Conservation (phyloP, 2,329 filamentous ascomycete species). For the Xylaria sp. region DNA sequence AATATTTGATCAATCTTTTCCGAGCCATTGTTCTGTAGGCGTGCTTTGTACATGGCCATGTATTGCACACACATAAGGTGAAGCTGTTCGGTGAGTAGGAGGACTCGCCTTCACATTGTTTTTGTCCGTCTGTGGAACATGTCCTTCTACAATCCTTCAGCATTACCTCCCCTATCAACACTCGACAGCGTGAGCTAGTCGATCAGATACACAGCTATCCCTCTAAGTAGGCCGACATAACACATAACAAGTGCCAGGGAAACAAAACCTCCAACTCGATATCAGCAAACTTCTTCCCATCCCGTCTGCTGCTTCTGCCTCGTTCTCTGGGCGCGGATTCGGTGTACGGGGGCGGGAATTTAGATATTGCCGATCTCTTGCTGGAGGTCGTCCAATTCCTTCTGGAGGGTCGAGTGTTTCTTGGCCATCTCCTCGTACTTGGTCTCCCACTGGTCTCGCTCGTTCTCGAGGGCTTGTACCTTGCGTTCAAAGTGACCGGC, state of each 20-base stretch:
- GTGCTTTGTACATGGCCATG: slow-evolving; percentile 33
- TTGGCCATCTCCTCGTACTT: slow-evolving; percentile 98
- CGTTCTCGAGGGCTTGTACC: slow-evolving; percentile 93
- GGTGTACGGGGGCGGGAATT: slow-evolving; percentile 44
- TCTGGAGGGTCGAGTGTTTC: slow-evolving; percentile 93
- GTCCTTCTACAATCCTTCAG: slow-evolving; percentile 25
- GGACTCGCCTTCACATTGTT: slow-evolving; percentile 30
- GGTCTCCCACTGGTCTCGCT: slow-evolving; percentile 93
- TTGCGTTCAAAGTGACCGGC: slow-evolving; percentile 99
- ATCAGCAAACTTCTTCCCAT: slow-evolving; percentile 16
- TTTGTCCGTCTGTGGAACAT: slow-evolving; percentile 29
- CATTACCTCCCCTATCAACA: slow-evolving; percentile 28
- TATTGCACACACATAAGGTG: slow-evolving; percentile 20
- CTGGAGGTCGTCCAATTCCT: slow-evolving; percentile 77
- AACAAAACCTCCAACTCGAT: slow-evolving; percentile 38
- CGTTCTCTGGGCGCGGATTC: slow-evolving; percentile 18
- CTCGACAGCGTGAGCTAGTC: slow-evolving; percentile 39
- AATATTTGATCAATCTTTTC: slow-evolving; percentile 42
- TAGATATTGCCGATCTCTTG: slow-evolving; percentile 93
- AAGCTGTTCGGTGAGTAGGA: slow-evolving; percentile 20
- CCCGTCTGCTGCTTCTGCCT: slow-evolving; percentile 9
- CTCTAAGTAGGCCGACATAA: slow-evolving; percentile 41
- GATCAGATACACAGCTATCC: slow-evolving; percentile 37
- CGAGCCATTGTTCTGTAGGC: slow-evolving; percentile 39
- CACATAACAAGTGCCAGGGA: slow-evolving; percentile 39